Conservation (phyloP, 164 flowering plant species). For the Chimonanthus salicifolius region DNA sequence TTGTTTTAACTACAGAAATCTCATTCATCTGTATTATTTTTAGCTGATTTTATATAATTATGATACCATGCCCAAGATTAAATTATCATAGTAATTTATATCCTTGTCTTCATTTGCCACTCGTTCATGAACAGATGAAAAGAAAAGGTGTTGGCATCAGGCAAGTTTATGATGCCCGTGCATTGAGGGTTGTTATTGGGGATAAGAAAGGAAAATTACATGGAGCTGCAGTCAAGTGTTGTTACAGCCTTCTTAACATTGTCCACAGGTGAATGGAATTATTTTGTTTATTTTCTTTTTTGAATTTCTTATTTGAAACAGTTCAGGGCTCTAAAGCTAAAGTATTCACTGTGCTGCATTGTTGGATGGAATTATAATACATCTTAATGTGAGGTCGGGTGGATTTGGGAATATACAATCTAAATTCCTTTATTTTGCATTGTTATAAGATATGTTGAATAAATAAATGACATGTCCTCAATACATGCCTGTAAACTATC, state of each 20-base stretch:
- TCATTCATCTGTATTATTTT: background rate
- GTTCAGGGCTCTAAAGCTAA: background rate
- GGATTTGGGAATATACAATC: background rate
- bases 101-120: background rate
- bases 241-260: conserved; percentile 82
- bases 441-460: background rate
- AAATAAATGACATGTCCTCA: background rate
- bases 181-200: conserved; percentile 88
- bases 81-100: background rate
- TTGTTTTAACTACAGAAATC: background rate
- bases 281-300: background rate
- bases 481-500: background rate
- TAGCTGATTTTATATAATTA: background rate
- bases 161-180: conserved; percentile 91
- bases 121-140: conserved; percentile 54
- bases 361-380: background rate
- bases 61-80: background rate
- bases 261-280: conserved; percentile 52
- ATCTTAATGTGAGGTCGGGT: conserved; percentile 1
- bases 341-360: background rate
- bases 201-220: conserved; percentile 86
- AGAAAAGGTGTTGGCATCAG: conserved; percentile 66
- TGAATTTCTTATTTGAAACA: background rate
- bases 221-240: conserved; percentile 84
- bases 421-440: background rate